Evolutionary conservation across 371 early-diverging fungal species (phyloP).

Genomic region (Thermomucor indicae-seudaticae): DNA sequence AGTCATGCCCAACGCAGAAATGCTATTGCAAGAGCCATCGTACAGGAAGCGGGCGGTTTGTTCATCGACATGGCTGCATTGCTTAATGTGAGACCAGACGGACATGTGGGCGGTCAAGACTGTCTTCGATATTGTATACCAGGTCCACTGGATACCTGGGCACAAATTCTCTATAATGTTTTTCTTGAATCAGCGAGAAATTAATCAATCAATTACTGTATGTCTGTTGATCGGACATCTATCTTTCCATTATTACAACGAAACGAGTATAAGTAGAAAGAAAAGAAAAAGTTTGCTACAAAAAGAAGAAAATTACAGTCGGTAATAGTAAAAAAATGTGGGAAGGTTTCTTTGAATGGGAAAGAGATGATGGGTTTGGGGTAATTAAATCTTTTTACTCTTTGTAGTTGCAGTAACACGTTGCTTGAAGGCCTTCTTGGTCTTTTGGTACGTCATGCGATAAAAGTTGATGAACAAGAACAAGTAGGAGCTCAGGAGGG

Average conservation of each 20-base stretch:
- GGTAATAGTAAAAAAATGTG: no score
- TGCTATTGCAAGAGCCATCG: constrained; percentile 47
- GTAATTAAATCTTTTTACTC: constrained; percentile 47
- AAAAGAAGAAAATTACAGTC: no score
- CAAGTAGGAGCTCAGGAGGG: constrained; percentile 78
- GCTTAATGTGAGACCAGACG: constrained; percentile 51
- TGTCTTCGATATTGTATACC: constrained; percentile 63
- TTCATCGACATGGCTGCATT: constrained; percentile 53
- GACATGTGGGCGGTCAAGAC: constrained; percentile 55
- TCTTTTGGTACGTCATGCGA: constrained; percentile 74
- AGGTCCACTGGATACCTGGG: constrained; percentile 56
- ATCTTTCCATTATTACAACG: no score
- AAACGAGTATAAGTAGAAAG: no score
- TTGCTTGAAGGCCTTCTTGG: constrained; percentile 37
- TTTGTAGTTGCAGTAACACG: constrained; percentile 13
- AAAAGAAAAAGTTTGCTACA: no score
- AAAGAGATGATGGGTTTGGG: no score
- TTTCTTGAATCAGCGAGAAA: constrained; percentile 30
- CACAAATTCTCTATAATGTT: constrained; percentile 45
- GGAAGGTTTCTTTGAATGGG: no score
- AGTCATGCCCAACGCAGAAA: constrained; percentile 51
- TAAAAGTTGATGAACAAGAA: constrained; percentile 88
- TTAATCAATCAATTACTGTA: no score
- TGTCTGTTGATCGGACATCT: no score
- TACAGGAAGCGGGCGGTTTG: constrained; percentile 57